Evolutionary conservation across 805 yeast genomes (phyloP), one percentile per base, ranked within the genome.

Genomic region (Vanderwaltozyma polyspora): DNA sequence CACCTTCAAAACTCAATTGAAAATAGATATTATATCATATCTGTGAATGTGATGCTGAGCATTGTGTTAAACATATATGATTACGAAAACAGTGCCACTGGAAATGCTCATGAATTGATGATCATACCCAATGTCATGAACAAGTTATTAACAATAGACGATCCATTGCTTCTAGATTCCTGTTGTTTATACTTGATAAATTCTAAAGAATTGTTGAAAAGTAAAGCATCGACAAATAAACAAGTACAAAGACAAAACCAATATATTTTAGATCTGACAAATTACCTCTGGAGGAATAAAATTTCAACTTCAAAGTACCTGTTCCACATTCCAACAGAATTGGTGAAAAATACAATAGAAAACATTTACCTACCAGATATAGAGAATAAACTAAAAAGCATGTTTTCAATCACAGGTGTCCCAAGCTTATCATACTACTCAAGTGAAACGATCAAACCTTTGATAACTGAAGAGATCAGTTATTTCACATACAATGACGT

Each of bases 201-300:
- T 4, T 39, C 43, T 3, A 43, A 40, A 14, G 25, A 33, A 2
- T 36, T 42, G 5, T 30, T 49, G 23, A 31, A 36, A n/a, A 33
- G 42, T 9, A 37, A 40, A 31, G 37, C 38, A 5, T 23, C 44
- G 3, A 27, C 41, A 3, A 42, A 46, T n/a, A 23, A 25, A 16
- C 41, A 36, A 25, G 46, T 48, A 12, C 44, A 48, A 24, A 23
- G 38, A 25, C 53, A 46, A 16, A 53, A 53, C 29, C 46, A 39
- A 13, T 46, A 43, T 34, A 47, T 51, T 8, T 25, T 51, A 34
- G 57, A 52, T 37, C 29, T 48, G 12, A 48, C 57, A 14, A 55
- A 52, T 29, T 51, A 48, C 28, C 33, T 55, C 15, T 55, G 59
- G 57, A 49, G 55, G 35, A 55, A 51, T 25, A 52, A 46, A 34